Conservation (phyloP, 495 filamentous ascomycete species). For the Halenospora varia region DNA sequence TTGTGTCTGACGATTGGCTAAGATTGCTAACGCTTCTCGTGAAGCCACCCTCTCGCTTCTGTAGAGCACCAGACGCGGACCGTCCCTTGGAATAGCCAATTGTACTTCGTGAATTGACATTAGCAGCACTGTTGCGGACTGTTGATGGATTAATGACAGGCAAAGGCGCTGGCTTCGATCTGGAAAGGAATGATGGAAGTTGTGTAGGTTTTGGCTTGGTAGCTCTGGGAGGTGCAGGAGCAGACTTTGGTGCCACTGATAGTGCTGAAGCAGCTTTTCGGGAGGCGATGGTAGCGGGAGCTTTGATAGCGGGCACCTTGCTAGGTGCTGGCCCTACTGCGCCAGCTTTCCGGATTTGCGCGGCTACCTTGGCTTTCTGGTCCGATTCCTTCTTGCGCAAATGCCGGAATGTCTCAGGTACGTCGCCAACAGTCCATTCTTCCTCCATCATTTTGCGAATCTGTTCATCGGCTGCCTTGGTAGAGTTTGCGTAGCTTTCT, state of each 20-base stretch:
- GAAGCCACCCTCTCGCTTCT: constrained; percentile 24
- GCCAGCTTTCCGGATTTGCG: constrained; percentile 18
- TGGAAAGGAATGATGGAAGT: constrained; percentile 12
- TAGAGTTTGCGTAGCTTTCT: constrained; percentile 45
- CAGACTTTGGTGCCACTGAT: constrained; percentile 20
- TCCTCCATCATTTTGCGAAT: constrained; percentile 54
- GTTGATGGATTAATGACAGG: constrained; percentile 35
- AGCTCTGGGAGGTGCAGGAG: constrained; percentile 27
- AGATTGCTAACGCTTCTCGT: constrained; percentile 30
- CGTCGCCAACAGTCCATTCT: constrained; percentile 42
- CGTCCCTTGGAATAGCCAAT: constrained; percentile 79
- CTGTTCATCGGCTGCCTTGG: constrained; percentile 55
- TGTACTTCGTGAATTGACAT: constrained; percentile 66
- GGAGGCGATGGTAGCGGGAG: constrained; percentile 36
- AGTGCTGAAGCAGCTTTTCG: constrained; percentile 39
- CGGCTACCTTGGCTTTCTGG: constrained; percentile 26
- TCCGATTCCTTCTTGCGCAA: constrained; percentile 21
- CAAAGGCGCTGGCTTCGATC: constrained; percentile 27
- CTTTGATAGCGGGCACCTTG: constrained; percentile 29
- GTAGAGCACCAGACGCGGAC: constrained; percentile 45
- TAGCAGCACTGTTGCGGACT: constrained; percentile 57
- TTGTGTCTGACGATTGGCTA: constrained; percentile 40
- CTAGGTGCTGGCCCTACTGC: too few relatives aligned
- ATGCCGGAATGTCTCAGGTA: constrained; percentile 32
- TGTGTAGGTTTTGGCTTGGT: constrained; percentile 15